Evolutionary conservation across 2,329 filamentous ascomycete genomes (phyloP).

Genomic region (Volutella citrinella): DNA sequence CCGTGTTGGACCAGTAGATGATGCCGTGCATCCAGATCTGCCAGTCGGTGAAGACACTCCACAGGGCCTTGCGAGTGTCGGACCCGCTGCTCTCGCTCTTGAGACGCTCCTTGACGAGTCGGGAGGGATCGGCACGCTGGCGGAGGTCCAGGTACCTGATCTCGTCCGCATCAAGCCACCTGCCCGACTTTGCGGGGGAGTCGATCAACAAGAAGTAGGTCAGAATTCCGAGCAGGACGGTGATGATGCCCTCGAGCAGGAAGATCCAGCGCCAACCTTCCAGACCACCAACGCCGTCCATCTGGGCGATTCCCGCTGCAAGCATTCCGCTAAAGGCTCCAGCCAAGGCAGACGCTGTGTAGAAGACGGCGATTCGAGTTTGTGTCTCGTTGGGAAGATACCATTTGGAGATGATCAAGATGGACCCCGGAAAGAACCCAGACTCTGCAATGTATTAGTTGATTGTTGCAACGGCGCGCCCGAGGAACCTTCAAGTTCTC

Average conservation of each 20-base stretch:
- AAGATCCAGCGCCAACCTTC: slow-evolving; percentile 52
- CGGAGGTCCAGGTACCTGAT: slow-evolving; percentile 38
- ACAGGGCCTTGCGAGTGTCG: slow-evolving; percentile 20
- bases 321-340: slow-evolving; percentile 46
- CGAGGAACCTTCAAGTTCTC: no score
- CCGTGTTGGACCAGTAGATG: slow-evolving; percentile 40
- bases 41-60: slow-evolving; percentile 40
- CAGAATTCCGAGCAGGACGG: slow-evolving; percentile 32
- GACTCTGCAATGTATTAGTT: slow-evolving; percentile 18
- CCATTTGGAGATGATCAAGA: slow-evolving; percentile 31
- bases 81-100: slow-evolving; percentile 23
- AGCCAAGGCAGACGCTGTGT: slow-evolving; percentile 32
- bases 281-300: slow-evolving; percentile 42
- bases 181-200: slow-evolving; percentile 31
- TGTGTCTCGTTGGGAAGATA: slow-evolving; percentile 29
- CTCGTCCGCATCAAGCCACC: slow-evolving; percentile 38
- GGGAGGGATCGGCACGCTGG: no score
- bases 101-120: no score
- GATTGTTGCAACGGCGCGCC: no score
- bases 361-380: slow-evolving; percentile 32
- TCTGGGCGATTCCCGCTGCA: slow-evolving; percentile 41
- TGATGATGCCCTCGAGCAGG: slow-evolving; percentile 47
- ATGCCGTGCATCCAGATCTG: slow-evolving; percentile 43
- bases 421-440: slow-evolving; percentile 30
- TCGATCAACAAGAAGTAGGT: slow-evolving; percentile 48